Conservation (phyloP, 116 monocot species). For the Iris pallida region DNA sequence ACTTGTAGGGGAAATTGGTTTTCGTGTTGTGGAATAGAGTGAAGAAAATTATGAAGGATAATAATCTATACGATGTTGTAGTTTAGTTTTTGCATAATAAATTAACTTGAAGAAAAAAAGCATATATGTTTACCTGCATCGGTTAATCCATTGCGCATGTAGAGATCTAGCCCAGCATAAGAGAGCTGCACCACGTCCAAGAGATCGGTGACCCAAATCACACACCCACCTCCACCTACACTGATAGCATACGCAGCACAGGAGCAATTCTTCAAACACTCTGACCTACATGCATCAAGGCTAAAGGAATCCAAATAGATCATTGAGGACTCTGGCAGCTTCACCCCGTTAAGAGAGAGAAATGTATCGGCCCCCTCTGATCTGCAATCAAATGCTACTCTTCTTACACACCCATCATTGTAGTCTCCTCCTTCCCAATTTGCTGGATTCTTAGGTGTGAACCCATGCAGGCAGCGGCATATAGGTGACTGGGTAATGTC, state of each 20-base stretch:
- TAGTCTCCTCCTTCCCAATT: conserved; percentile 14
- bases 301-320: conserved; percentile 11
- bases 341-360: conserved; percentile 9
- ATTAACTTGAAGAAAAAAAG: no score
- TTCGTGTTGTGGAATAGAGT: no score
- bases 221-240: conserved; percentile 25
- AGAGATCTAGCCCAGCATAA: conserved; percentile 28
- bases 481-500: not conserved
- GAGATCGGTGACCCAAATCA: conserved; percentile 31
- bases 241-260: conserved; percentile 34
- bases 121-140: no score
- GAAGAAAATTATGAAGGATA: no score
- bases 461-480: conserved; percentile 25
- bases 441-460: conserved; percentile 12
- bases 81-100: no score
- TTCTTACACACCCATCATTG: conserved; percentile 31
- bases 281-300: conserved; percentile 26
- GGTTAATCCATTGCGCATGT: conserved; percentile 20
- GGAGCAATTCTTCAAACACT: conserved; percentile 37
- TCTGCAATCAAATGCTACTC: conserved; percentile 15
- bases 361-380: conserved; percentile 29
- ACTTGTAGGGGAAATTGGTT: no score
- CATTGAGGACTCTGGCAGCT: conserved; percentile 42
- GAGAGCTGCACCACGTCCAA: conserved; percentile 28
- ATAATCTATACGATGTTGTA: no score